Evolutionary conservation across 139 green algal genomes (phyloP), one percentile per base, ranked within the genome.

Genomic region (Chlorella sp.): DNA sequence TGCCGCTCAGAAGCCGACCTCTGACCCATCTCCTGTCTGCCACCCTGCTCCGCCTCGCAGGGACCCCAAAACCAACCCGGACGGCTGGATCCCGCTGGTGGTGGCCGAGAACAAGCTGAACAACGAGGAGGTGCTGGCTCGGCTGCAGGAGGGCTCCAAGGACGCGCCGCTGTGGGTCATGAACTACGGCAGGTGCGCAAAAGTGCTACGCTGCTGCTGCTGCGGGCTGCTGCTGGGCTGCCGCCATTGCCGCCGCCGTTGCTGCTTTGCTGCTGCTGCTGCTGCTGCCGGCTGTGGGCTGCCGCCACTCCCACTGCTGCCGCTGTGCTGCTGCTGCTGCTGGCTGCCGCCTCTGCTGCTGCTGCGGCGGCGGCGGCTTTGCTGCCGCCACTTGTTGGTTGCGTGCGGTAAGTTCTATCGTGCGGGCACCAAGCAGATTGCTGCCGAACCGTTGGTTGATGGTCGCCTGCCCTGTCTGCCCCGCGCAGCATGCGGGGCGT

Each of bases 101-200:
- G 87, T 90, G 54, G 87, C 87, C 8, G 87, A 90, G 58, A 90
- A 90, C 79, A 90, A 90, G 73, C 87, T 90, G 70, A 36, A 46
- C n/a, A 84, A 79, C n/a, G 54, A 48, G 30, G 6, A 38, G 48
- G 60, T 90, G 32, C 54, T 82, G 64, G 82, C 76, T 4, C 54
- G 43, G 43, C 36, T 90, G 77, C 32, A 77, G 19, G 51, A 69
- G 9, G 87, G 51, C 11, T 87, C 16, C 14, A 24, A 14, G 43
- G 34, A 48, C 72, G n/a, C 54, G 65, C 83, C 28, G 24, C 38
- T 1, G 22, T 30, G 36, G 51, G 87, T 90, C n/a, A 84, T 90
- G 72, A 88, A 88, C 64, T 90, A 90, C 74, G 54, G 40, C 36
- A 41, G 44, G 82, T 86, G 82, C 28, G 36, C n/a, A 20, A 11